Evolutionary conservation across 495 filamentous ascomycete genomes (phyloP), one percentile per base, ranked within the genome.

Genomic region (Aspergillus haitiensis): DNA sequence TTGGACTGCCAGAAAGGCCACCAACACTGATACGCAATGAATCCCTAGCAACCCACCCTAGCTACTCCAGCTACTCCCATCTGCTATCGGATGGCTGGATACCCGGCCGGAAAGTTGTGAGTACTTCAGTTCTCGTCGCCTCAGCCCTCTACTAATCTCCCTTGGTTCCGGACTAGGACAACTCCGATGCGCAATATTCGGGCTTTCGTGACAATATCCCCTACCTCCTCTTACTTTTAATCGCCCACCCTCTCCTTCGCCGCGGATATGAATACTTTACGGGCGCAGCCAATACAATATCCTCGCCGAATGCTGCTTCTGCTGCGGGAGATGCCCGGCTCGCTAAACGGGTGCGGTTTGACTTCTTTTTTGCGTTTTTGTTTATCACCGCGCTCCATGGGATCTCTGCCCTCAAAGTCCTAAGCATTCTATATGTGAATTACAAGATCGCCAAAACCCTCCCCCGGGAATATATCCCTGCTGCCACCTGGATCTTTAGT

Each of bases 401-500:
- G 6, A 80, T 92, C 49, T 97, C 93, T 5, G 82, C 85, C 0
- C 66, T 89, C 35, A 99, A 99, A 72, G 81, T 99, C 7, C 67
- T 96, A 6, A 35, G 78, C 1, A 95, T 99, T 35, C 70, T 98
- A 35, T 88, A 84, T 47, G 67, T 88, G 60, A 99, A 99, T 69
- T 97, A 88, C 73, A 79, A 81, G 56, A 82, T 98, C 37, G 88
- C 85, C 39, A 95, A 84, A 33, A 66, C 67, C 7, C 64, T 96
- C 32, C 88, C 91, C 15, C 81, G 80, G 58, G 72, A 78, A 10
- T 87, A 85, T 64, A 75, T 95, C 6, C 89, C 91, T 0, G 74
- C 74, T 3, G 86, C 79, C n/a, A 96, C 93, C 3, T 99, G 95
- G 94, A 72, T 82, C n/a, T 98, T 97, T 80, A 97, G 97, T 70